Percentiles rank a stretch among this genome's conserved stretches.
Conservation (phyloP, 177 flowering plant species). For the Telopea speciosissima region DNA sequence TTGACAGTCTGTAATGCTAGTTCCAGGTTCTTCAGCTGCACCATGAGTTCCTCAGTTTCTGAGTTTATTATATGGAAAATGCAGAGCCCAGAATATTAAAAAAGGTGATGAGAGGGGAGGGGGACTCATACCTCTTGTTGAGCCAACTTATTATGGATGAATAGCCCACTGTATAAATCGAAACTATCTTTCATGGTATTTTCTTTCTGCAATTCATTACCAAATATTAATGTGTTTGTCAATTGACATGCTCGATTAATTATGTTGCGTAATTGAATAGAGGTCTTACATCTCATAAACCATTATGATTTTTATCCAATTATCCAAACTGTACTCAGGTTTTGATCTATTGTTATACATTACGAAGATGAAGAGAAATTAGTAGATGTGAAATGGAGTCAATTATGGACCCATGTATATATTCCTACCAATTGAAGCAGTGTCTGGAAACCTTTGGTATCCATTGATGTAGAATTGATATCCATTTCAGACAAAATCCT, state of each 20-base stretch:
- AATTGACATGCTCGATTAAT: no score
- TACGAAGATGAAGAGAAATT: neutral
- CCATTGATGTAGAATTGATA: conserved; percentile 47
- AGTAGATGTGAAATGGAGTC: neutral
- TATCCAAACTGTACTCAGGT: neutral
- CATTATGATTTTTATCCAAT: neutral
- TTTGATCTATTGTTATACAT: neutral
- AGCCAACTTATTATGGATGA: conserved; percentile 50
- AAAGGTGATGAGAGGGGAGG: neutral
- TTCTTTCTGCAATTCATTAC: conserved; percentile 40
- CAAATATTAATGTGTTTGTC: neutral
- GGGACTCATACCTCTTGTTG: conserved; percentile 37
- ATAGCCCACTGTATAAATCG: conserved; percentile 58
- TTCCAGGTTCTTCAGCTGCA: conserved; percentile 48
- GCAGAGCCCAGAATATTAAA: neutral
- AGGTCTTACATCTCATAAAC: no score
- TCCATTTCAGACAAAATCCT: conserved; percentile 54
- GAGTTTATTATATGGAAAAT: neutral
- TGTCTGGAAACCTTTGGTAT: conserved; percentile 56
- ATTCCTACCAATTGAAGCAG: conserved; percentile 49
- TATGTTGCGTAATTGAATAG: no score
- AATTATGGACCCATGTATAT: neutral
- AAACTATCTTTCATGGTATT: conserved; percentile 40
- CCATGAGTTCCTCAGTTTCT: neutral
- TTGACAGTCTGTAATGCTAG: conserved; percentile 39